Conservation (phyloP, 768 basidiomycete species). For the Leccinum rimulosum region DNA sequence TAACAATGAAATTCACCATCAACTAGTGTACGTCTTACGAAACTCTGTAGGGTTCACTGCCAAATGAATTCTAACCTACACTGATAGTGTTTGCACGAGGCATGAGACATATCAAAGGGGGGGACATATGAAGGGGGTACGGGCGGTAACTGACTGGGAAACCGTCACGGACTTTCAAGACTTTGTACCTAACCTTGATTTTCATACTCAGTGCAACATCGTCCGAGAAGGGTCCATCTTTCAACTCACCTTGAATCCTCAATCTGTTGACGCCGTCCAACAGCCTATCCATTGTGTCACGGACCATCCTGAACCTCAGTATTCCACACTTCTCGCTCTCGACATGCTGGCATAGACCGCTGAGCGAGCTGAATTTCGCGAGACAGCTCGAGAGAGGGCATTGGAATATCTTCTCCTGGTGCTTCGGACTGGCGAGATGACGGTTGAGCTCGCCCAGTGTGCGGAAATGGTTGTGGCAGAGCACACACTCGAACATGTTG, state of each 20-base stretch:
- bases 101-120: not conserved
- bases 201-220: conserved; percentile 8
- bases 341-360: conserved; percentile 61
- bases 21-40: conserved; percentile 4
- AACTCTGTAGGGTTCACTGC: not conserved
- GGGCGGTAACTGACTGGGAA: conserved; percentile 11
- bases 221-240: not conserved
- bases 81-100: conserved; percentile 15
- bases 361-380: conserved; percentile 47
- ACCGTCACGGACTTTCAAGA: conserved; percentile 28
- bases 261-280: conserved; percentile 17
- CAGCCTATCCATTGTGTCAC: conserved; percentile 38
- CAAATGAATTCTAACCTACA: conserved; percentile 10
- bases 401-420: conserved; percentile 49
- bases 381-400: conserved; percentile 52
- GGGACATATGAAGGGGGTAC: conserved; percentile 9
- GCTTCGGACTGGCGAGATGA: conserved; percentile 63
- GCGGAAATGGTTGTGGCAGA: conserved; percentile 49
- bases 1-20: conserved; percentile 15
- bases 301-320: conserved; percentile 42
- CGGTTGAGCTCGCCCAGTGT: conserved; percentile 49
- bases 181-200: conserved; percentile 13
- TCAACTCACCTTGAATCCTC: conserved; percentile 10
- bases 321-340: conserved; percentile 64
- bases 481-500: conserved; percentile 57